A percentile compares a stretch with the other conserved stretches of the same genome.
Conservation (phyloP, 1,284 basidiomycete genomes). For the Fistulinella cinereoalba region DNA sequence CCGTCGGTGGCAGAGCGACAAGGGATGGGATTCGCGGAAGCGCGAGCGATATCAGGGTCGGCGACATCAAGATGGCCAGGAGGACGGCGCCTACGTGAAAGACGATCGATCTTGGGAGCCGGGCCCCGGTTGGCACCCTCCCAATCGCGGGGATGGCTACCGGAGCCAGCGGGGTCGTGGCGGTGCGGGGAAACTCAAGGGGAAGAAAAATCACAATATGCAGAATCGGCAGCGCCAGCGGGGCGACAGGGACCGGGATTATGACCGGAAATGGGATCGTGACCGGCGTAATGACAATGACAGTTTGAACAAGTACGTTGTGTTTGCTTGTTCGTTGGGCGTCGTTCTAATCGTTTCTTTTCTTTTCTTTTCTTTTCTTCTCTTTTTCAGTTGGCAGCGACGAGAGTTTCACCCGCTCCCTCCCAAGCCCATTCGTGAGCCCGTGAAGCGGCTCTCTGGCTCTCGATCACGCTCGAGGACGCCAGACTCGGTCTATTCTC, state of each 20-base stretch:
- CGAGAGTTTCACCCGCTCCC: constrained; percentile 42
- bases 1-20: constrained; percentile 37
- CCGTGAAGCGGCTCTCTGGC: constrained; percentile 38
- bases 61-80: constrained; percentile 28
- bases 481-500: constrained; percentile 63
- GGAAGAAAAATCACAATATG: constrained; percentile 33
- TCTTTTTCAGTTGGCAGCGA: constrained; percentile 47
- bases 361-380: neutral
- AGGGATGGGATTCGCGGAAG: constrained; percentile 39
- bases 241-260: constrained; percentile 39
- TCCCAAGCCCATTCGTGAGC: constrained; percentile 33
- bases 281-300: constrained; percentile 65
- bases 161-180: constrained; percentile 41
- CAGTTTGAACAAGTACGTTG: constrained; percentile 64
- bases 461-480: constrained; percentile 60
- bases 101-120: constrained; percentile 63
- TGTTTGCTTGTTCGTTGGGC: too few species aligned
- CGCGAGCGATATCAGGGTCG: constrained; percentile 34
- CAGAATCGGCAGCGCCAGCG: constrained; percentile 54
- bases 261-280: constrained; percentile 45
- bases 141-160: constrained; percentile 35
- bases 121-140: constrained; percentile 55
- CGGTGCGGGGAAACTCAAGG: constrained; percentile 35
- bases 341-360: too few species aligned
- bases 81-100: constrained; percentile 26